These are phyloP conservation scores for Onygenales sp. DNA, from an alignment of 2,329 filamentous ascomycete species.

Conservation along the genomic window DNA sequence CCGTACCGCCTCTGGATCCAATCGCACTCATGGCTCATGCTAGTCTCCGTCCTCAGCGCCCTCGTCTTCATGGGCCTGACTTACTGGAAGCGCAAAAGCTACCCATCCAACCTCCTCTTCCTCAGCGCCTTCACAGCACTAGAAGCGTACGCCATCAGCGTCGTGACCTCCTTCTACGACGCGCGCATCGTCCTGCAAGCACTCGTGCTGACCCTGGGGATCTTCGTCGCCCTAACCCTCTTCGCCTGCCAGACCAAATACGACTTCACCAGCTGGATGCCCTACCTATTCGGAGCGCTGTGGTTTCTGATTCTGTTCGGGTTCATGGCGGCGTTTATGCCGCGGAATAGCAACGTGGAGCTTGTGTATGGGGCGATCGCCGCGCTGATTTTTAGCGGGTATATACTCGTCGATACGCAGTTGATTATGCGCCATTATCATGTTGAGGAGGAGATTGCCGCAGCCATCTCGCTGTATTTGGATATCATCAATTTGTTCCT, in stretches of 20 bases:
- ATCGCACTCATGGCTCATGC: conserved; percentile 71
- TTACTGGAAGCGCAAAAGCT: conserved; percentile 92
- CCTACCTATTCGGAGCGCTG: conserved; percentile 81
- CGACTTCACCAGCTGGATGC: conserved; percentile 95
- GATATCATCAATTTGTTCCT: conserved; percentile 97
- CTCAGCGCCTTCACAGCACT: conserved; percentile 79
- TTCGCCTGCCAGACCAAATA: conserved; percentile 98
- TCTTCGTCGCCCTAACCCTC: conserved; percentile 55
- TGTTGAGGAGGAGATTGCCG: conserved; percentile 95
- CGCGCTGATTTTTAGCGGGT: conserved; percentile 84
- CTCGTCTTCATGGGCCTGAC: conserved; percentile 79
- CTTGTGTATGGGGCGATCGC: conserved; percentile 72
- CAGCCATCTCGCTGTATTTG: conserved; percentile 87
- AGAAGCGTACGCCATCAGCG: conserved; percentile 88
- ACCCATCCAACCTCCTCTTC: conserved; percentile 91
- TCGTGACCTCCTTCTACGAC: conserved; percentile 86
- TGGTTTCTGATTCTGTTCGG: conserved; percentile 90
- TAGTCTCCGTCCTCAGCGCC: conserved; percentile 73
- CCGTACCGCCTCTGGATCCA: conserved; percentile 84
- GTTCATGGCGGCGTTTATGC: conserved; percentile 87
- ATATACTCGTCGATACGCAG: conserved; percentile 95
- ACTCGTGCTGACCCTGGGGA: conserved; percentile 67
- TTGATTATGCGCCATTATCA: conserved; percentile 92
- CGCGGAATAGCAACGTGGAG: conserved; percentile 69
- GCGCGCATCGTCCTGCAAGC: conserved; percentile 79